These are phyloP conservation scores for Plectosphaerella cucumerina DNA, from an alignment of 2,329 filamentous ascomycete species.

Conservation along the genomic window DNA sequence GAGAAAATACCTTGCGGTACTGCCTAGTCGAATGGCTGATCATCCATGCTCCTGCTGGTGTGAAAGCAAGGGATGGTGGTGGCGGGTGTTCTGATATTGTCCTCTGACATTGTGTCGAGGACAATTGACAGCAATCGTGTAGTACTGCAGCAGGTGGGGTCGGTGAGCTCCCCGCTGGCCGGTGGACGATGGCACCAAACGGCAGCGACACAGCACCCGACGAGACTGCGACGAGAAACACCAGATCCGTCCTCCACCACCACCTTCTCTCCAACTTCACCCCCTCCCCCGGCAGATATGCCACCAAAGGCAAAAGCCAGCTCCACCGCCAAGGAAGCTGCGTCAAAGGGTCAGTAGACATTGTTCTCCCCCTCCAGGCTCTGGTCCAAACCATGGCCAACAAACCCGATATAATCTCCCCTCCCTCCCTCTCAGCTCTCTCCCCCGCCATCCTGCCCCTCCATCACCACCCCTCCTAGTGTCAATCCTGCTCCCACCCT, in stretches of 20 bases:
- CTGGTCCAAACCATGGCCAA: not conserved
- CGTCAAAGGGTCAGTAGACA: conserved; percentile 10
- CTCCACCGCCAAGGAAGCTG: conserved; percentile 24
- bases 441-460: conserved; percentile 1
- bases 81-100: not conserved
- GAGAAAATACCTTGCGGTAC: conserved; percentile 2
- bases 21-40: not conserved
- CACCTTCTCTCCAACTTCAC: conserved; percentile 4
- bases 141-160: not conserved
- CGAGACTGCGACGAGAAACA: not conserved
- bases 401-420: not conserved
- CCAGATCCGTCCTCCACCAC: conserved; percentile 1
- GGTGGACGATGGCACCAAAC: too few relatives aligned
- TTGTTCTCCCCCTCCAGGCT: not conserved
- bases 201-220: too few relatives aligned
- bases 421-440: not conserved
- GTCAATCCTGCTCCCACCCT: not conserved
- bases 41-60: too few relatives aligned
- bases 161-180: too few relatives aligned
- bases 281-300: conserved; percentile 19
- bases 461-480: not conserved
- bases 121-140: not conserved
- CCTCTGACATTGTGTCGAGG: not conserved
- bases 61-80: too few relatives aligned
- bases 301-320: conserved; percentile 31